Percentiles rank a stretch among this genome's conserved stretches.
Conservation (phyloP, 2,329 filamentous ascomycete species). For the Raffaelea albimanens region DNA sequence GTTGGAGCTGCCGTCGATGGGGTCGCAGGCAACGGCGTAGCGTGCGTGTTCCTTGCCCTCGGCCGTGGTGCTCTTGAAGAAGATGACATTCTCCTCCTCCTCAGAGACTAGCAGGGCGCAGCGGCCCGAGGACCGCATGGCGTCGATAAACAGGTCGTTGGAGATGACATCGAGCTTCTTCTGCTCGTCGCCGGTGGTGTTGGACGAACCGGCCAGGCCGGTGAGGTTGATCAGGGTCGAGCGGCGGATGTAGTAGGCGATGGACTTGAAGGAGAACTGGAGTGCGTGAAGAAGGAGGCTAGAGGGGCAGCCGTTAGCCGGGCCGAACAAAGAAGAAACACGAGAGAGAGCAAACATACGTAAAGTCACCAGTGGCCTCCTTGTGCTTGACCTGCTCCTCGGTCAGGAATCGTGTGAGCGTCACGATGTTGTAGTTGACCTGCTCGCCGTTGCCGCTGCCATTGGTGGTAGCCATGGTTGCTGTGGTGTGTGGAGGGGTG, state of each 20-base stretch:
- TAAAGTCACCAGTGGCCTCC: slow-evolving; percentile 97
- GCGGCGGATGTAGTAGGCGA: slow-evolving; percentile 97
- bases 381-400: slow-evolving; percentile 91
- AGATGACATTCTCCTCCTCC: slow-evolving; percentile 88
- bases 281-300: slow-evolving; percentile 94
- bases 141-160: slow-evolving; percentile 93
- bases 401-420: slow-evolving; percentile 87
- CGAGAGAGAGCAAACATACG: slow-evolving; percentile 47
- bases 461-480: slow-evolving; percentile 17
- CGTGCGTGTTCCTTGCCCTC: slow-evolving; percentile 58
- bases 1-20: slow-evolving; percentile 96
- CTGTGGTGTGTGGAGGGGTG: neutral
- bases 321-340: neutral
- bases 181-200: slow-evolving; percentile 93
- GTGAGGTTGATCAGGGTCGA: slow-evolving; percentile 92
- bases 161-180: slow-evolving; percentile 99
- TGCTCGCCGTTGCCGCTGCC: slow-evolving; percentile 49
- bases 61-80: slow-evolving; percentile 49
- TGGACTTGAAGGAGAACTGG: slow-evolving; percentile 99
- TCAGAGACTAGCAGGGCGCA: slow-evolving; percentile 93
- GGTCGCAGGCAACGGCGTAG: slow-evolving; percentile 94
- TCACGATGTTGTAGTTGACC: slow-evolving; percentile 94
- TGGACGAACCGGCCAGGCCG: slow-evolving; percentile 87
- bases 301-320: slow-evolving; percentile 1
- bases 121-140: slow-evolving; percentile 87